A percentile compares a stretch with the other conserved stretches of the same genome.
phyloP scores from a whole-genome alignment of 495 filamentous ascomycete species.

The Hypoxylon cercidicola region DNA sequence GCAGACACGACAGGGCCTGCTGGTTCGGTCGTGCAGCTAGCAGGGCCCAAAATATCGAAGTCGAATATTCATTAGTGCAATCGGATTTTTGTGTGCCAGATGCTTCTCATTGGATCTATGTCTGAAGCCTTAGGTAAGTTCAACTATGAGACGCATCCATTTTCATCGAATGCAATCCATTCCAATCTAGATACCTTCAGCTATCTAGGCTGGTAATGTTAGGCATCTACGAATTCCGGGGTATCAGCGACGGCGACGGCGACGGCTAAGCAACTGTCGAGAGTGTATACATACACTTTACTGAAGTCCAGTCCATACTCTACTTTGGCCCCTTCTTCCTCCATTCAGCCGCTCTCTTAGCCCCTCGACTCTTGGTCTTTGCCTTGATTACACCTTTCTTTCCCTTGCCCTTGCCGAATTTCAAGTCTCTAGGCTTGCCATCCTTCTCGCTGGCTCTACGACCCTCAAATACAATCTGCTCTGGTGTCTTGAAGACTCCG shows the following conservation, averaged over 20 bases:
- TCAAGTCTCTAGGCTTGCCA: slow-evolving; percentile 68
- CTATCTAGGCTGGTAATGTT: neutral
- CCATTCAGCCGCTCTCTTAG: slow-evolving; percentile 73
- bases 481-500: slow-evolving; percentile 63
- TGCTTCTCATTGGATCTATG: neutral
- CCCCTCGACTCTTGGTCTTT: slow-evolving; percentile 62
- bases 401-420: slow-evolving; percentile 66
- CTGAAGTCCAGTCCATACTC: neutral
- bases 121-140: neutral
- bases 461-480: slow-evolving; percentile 89
- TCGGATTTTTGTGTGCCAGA: slow-evolving; percentile 9
- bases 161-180: no score
- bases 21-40: slow-evolving; percentile 17
- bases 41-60: slow-evolving; percentile 19
- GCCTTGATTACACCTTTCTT: slow-evolving; percentile 63
- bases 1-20: slow-evolving; percentile 17
- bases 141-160: neutral
- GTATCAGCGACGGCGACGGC: slow-evolving; percentile 14
- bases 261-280: neutral
- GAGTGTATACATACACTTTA: neutral
- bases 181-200: neutral
- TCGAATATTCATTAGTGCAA: slow-evolving; percentile 26
- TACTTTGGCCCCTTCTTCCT: slow-evolving; percentile 55
- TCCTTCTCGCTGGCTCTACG: slow-evolving; percentile 77
- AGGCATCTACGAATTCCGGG: neutral